These are phyloP conservation scores for Tylopilus plumbeoviolaceoides DNA, from an alignment of 768 basidiomycete genomes.

Conservation along the genomic window DNA sequence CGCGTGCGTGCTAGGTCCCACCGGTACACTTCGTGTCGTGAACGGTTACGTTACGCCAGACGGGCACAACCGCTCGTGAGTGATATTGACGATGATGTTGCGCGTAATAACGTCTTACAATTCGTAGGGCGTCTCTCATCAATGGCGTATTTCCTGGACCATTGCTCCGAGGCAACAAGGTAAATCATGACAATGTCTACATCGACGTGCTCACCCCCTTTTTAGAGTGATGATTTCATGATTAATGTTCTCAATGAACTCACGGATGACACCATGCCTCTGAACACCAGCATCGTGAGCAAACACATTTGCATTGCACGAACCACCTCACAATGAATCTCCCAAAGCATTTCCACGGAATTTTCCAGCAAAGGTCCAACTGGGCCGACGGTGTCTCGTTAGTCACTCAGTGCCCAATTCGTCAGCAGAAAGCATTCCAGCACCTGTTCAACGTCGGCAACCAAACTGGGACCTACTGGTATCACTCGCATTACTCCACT, in stretches of 20 bases:
- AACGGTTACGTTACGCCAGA: neutral
- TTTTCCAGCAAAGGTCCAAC: neutral
- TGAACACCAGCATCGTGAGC: neutral
- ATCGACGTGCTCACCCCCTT: neutral
- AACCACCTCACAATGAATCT: neutral
- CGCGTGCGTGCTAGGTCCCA: constrained; percentile 10
- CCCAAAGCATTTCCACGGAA: neutral
- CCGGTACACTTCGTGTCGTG: neutral
- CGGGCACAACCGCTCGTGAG: neutral
- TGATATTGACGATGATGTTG: too few relatives aligned
- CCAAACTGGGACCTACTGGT: neutral
- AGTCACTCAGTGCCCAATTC: neutral
- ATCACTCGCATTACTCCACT: neutral
- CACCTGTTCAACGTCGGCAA: neutral
- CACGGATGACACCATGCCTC: neutral
- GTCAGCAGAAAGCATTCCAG: neutral
- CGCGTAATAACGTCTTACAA: neutral
- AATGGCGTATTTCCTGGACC: neutral
- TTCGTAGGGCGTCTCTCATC: neutral
- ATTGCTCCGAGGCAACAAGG: neutral
- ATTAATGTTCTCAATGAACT: neutral
- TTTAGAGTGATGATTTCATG: neutral
- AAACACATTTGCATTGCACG: neutral
- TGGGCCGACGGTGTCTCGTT: neutral
- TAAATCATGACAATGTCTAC: neutral